Conservation (phyloP, 148 eudicot genomes). For the Bassia scoparia region DNA sequence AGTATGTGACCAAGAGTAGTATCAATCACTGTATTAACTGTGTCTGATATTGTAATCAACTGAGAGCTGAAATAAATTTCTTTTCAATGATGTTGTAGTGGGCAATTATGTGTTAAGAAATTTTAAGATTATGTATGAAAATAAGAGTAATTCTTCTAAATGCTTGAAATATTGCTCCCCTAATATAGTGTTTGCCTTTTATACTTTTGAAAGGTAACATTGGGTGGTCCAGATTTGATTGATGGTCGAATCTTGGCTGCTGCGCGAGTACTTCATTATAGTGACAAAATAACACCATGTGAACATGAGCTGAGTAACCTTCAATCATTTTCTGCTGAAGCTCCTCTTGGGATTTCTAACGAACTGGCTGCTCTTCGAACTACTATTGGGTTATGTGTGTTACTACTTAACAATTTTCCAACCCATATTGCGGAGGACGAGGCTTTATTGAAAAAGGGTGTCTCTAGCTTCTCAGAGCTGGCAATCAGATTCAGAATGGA, state of each 20-base stretch:
- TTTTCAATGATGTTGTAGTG: too few relatives aligned
- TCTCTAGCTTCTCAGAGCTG: slow-evolving; percentile 52
- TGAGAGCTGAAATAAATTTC: neutral
- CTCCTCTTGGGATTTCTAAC: slow-evolving; percentile 69
- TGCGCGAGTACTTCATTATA: slow-evolving; percentile 55
- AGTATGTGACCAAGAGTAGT: too few relatives aligned
- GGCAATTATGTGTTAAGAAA: too few relatives aligned
- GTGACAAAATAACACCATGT: slow-evolving; percentile 43
- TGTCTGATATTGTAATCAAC: neutral
- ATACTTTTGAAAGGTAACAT: slow-evolving; percentile 47
- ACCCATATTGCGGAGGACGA: slow-evolving; percentile 86
- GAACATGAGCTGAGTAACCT: slow-evolving; percentile 49
- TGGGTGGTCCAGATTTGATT: slow-evolving; percentile 76
- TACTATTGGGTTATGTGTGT: slow-evolving; percentile 59
- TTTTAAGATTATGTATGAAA: neutral
- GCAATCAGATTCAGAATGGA: slow-evolving; percentile 72
- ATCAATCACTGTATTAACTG: neutral
- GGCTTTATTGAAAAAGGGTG: slow-evolving; percentile 46
- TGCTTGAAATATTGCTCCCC: neutral
- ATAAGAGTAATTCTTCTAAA: neutral
- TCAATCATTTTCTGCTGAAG: slow-evolving; percentile 57
- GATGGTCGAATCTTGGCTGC: slow-evolving; percentile 88
- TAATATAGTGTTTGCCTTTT: neutral
- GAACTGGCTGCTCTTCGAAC: slow-evolving; percentile 67
- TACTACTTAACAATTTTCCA: slow-evolving; percentile 74